Base-by-base conservation (phyloP, 2,329 filamentous ascomycete species). In the Teratosphaeria gauchensis region DNA sequence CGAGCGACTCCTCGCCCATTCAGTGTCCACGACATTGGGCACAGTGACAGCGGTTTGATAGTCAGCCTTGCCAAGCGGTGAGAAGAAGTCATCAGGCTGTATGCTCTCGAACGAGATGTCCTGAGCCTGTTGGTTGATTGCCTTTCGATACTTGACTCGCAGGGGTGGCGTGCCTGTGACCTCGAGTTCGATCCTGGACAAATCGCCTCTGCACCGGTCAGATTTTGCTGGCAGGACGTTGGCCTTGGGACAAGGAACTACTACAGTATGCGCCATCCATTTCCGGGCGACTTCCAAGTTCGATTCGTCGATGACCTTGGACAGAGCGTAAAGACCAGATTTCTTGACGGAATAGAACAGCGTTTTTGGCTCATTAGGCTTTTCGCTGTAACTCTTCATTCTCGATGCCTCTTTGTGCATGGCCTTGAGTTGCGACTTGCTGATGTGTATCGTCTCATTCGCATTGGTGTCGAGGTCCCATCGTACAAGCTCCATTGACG, bases 91-190 rank as follows among this genome's bases (percentile, higher is more conserved):
- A 54, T 96, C 91, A 0, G 94, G 92, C 66, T 96, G 92, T 52
- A 99, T 84, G 68, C 90, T 96, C 73, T 97, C 92, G 66, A 95
- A 92, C 62, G 92, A 90, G 65, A 92, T 90, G 61, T 89, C 89
- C 66, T 87, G 86, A 63, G 95, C 85, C 63, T 89, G 87, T 61
- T 85, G 84, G 66, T 97, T 96, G 65, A 96, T 86, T 6, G 85
- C 87, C 57, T 91, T 87, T 67, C 90, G 94, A 74, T 99, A 99
- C 66, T 90, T 89, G 66, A 99, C 89, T 71, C 92, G 92, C 63
- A 99, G 79, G 2, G 94, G 94, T 2, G 95, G 90, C 0, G 91
- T 95, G 19, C 94, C 94, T 64, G 88, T 82, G 3, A 96, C 90
- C 67, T 92, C 85, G 56, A 99, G 78, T 19, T 86, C 83, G 53